Evolutionary conservation across 129 eudicot species (phyloP).

Genomic region (Gnaphalium uliginosum): DNA sequence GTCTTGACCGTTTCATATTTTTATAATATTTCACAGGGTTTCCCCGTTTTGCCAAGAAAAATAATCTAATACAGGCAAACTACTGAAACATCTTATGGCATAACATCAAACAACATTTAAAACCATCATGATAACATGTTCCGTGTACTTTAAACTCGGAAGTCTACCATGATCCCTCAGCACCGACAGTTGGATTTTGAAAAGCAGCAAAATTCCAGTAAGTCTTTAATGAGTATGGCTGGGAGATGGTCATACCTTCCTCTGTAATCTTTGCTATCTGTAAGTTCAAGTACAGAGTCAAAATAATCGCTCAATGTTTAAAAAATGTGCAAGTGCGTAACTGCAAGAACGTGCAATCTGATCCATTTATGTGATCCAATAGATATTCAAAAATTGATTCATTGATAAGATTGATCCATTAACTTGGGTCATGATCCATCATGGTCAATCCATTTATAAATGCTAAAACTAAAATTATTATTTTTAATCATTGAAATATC

Average conservation of each 20-base stretch:
- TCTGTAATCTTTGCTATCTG: conserved; percentile 40
- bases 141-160: not conserved
- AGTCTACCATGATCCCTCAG: conserved; percentile 37
- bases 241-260: conserved; percentile 36
- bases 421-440: too few species aligned
- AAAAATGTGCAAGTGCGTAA: too few species aligned
- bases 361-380: too few species aligned
- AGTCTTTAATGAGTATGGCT: conserved; percentile 41
- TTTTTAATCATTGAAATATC: too few species aligned
- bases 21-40: too few species aligned
- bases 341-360: too few species aligned
- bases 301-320: not conserved
- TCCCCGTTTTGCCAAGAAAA: too few species aligned
- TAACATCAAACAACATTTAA: conserved; percentile 20
- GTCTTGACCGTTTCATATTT: too few species aligned
- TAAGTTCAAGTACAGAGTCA: not conserved
- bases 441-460: too few species aligned
- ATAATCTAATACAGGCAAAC: not conserved
- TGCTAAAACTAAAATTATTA: too few species aligned
- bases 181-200: conserved; percentile 38
- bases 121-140: conserved; percentile 9
- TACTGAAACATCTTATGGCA: not conserved
- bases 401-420: too few species aligned
- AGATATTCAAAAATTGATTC: too few species aligned
- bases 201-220: conserved; percentile 41